Base-by-base conservation (phyloP, 2,329 filamentous ascomycete genomes). In the Nigrospora oryzae region DNA sequence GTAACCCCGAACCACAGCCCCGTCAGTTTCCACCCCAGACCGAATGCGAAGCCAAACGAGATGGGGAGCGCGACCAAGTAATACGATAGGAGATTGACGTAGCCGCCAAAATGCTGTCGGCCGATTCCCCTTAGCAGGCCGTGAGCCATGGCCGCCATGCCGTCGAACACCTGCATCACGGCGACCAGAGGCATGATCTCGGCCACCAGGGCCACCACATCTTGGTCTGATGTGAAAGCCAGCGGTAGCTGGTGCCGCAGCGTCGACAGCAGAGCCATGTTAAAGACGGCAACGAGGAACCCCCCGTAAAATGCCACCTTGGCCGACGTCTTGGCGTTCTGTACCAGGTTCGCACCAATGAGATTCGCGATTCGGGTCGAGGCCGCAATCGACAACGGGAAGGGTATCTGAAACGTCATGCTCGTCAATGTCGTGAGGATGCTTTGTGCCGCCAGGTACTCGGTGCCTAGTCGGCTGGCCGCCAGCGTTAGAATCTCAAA, bases 401-500 rank as follows among this genome's bases (percentile, higher is more conserved):
- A 97, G 0, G 91, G 89, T 40, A 97, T 83, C 63, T 95, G 89
- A 69, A 89, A 97, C 0, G 86, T 88, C 19, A 95, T 79, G 11
- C 83, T 80, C 0, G 84, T 81, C 38, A 95, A 71, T 0, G 86
- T 93, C 17, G 84, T 78, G 3, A 97, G 70, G 13, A 96, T 83
- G 32, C 86, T 90, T 63, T 98, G 90, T 0, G 93, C 90, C 0
- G 91, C 91, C 1, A 97, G 77, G 49, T 84, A 81, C 15, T 83
- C 83, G 2, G 86, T 81, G 14, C 86, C 86, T 46, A 96, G 83
- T 54, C 86, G 87, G 42, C 84, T 87, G 0, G 87, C 79, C 10
- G 83, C 81, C n/a, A 96, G 73, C 0, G 89, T 95, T 50, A 95
- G 71, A 40, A 95, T 81, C 63, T 97, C 91, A 62, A 97, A 97